Percentiles rank a stretch among this genome's conserved stretches.
Conservation (phyloP, 2,329 filamentous ascomycete species). For the Cadophora sp. region DNA sequence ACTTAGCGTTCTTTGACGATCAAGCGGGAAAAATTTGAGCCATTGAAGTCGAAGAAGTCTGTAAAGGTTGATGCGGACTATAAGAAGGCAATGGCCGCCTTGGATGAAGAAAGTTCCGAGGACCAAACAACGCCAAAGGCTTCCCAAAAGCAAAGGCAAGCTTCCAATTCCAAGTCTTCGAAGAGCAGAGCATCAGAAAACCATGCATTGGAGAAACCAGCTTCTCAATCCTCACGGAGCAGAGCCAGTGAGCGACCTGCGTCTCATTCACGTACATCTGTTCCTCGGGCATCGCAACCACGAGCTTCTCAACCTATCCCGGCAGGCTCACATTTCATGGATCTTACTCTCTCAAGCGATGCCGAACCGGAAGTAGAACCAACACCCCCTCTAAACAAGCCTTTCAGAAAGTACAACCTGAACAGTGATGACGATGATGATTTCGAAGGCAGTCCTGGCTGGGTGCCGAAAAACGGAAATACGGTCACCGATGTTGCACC, state of each 20-base stretch:
- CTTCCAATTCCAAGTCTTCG: slow-evolving; percentile 15
- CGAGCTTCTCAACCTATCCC: slow-evolving; percentile 38
- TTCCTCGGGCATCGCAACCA: slow-evolving; percentile 13
- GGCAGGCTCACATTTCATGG: slow-evolving; percentile 48
- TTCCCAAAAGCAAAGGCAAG: slow-evolving; percentile 27
- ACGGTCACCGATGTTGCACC: slow-evolving; percentile 23
- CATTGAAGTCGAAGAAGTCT: slow-evolving; percentile 27
- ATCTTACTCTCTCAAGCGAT: slow-evolving; percentile 44
- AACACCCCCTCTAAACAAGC: background rate
- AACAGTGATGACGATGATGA: slow-evolving; percentile 26
- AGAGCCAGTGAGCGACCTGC: slow-evolving; percentile 10
- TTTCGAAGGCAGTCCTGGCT: slow-evolving; percentile 24
- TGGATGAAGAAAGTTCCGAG: slow-evolving; percentile 42
- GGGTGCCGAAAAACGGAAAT: slow-evolving; percentile 33
- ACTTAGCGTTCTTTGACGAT: slow-evolving; percentile 37
- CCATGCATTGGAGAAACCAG: slow-evolving; percentile 14
- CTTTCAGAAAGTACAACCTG: slow-evolving; percentile 10
- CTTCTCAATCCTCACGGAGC: slow-evolving; percentile 2
- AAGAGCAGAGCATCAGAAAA: slow-evolving; percentile 14
- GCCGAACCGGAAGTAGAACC: slow-evolving; percentile 24
- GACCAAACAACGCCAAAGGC: slow-evolving; percentile 35
- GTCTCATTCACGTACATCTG: slow-evolving; percentile 21
- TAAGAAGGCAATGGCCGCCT: slow-evolving; percentile 52
- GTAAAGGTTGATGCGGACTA: slow-evolving; percentile 45
- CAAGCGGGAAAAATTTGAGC: slow-evolving; percentile 37